Conservation (phyloP, 306 rosid species). For the Vicia villosa region DNA sequence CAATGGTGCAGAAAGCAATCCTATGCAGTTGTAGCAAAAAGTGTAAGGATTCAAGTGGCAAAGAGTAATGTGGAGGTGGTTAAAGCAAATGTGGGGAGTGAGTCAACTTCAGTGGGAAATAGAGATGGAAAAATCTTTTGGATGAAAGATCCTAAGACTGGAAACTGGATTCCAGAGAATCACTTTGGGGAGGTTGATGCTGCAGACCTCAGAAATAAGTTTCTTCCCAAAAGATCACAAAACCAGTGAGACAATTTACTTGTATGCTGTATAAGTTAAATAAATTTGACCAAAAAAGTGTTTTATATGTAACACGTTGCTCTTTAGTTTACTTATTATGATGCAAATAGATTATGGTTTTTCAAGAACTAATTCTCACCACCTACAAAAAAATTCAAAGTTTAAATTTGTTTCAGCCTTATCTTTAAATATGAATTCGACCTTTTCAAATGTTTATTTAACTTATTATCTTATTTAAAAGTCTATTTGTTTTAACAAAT, state of each 20-base stretch:
- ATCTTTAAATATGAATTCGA: too few relatives aligned
- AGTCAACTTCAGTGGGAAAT: conserved; percentile 4
- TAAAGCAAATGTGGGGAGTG: neutral
- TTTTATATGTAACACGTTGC: too few relatives aligned
- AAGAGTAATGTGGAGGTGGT: neutral
- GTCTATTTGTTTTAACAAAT: too few relatives aligned
- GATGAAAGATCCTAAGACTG: conserved; percentile 71
- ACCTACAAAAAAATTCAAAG: too few relatives aligned
- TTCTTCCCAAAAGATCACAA: conserved; percentile 40
- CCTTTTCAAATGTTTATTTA: too few relatives aligned
- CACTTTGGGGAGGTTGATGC: conserved; percentile 52
- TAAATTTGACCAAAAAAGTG: too few relatives aligned
- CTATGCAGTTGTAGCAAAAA: conserved; percentile 29
- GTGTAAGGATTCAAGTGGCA: conserved; percentile 17
- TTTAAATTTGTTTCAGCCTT: too few relatives aligned
- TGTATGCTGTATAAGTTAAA: too few relatives aligned
- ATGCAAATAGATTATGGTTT: too few relatives aligned
- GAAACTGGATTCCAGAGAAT: conserved; percentile 72
- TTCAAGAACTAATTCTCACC: too few relatives aligned
- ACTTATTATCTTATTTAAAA: too few relatives aligned
- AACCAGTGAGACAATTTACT: neutral
- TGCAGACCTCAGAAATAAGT: conserved; percentile 54
- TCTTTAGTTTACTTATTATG: too few relatives aligned
- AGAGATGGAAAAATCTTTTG: conserved; percentile 43
- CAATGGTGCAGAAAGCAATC: conserved; percentile 33